A percentile compares a stretch with the other conserved stretches of the same genome.
Conservation (phyloP, 257 asterid genomes). For the Voacanga thouarsii region DNA sequence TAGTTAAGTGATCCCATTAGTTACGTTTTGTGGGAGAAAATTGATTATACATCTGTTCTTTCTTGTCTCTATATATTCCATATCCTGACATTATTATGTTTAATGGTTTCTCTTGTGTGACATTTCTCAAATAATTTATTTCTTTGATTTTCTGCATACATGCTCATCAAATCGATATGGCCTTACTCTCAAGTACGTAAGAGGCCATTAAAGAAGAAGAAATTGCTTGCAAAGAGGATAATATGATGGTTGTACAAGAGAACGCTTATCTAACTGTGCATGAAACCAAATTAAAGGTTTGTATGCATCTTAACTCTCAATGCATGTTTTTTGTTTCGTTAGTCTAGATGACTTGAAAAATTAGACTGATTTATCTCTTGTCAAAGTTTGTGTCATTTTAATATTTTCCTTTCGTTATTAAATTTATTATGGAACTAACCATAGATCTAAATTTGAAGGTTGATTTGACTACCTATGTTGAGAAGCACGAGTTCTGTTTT, state of each 20-base stretch:
- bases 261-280: conserved; percentile 73
- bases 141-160: not conserved
- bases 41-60: no score
- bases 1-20: no score
- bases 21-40: no score
- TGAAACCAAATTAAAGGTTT: conserved; percentile 92
- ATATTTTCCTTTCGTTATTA: not conserved
- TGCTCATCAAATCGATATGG: not conserved
- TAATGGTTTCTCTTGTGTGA: not conserved
- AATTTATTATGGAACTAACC: conserved; percentile 6
- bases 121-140: not conserved
- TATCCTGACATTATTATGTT: no score
- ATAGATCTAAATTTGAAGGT: conserved; percentile 50
- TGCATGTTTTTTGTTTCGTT: not conserved
- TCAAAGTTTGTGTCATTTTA: not conserved
- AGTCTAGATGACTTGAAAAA: not conserved
- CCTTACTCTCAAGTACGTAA: conserved; percentile 72
- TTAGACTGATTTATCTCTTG: not conserved
- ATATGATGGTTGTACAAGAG: conserved; percentile 72
- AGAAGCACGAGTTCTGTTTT: conserved; percentile 93
- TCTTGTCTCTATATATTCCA: no score
- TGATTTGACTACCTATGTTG: conserved; percentile 97
- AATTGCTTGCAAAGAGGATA: conserved; percentile 80
- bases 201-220: conserved; percentile 96
- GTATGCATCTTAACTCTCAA: not conserved